Percentiles rank a stretch among this genome's conserved stretches.
Evolutionary conservation across 306 rosid species (phyloP).

Genomic region (Rosa lucieae): DNA sequence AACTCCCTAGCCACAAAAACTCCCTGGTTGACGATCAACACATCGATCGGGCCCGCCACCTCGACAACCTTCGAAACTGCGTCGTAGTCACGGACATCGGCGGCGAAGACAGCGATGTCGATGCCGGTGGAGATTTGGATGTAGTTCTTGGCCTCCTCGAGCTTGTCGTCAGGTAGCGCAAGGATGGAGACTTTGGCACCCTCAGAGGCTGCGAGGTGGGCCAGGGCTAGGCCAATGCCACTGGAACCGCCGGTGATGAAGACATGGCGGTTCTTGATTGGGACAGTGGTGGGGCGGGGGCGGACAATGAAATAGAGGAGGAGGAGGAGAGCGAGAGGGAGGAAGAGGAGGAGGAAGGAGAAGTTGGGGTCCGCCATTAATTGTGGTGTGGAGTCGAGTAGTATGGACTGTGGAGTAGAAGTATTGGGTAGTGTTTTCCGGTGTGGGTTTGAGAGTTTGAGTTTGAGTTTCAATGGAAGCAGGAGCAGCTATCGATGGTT

Average conservation of each 20-base stretch:
- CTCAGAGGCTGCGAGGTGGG: constrained; percentile 72
- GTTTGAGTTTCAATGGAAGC: too few relatives aligned
- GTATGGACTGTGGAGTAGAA: too few relatives aligned
- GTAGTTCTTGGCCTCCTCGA: constrained; percentile 21
- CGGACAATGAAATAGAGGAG: constrained; percentile 60
- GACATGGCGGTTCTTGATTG: constrained; percentile 79
- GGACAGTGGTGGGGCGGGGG: constrained; percentile 63
- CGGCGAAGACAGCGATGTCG: constrained; percentile 57
- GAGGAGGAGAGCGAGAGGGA: constrained; percentile 36
- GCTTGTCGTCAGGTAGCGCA: constrained; percentile 56
- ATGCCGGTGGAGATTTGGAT: constrained; percentile 66
- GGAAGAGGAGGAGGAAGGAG: constrained; percentile 34
- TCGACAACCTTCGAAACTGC: constrained; percentile 51
- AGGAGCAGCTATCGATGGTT: too few relatives aligned
- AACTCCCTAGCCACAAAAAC: constrained; percentile 66
- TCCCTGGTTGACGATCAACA: constrained; percentile 76
- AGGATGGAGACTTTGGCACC: constrained; percentile 89
- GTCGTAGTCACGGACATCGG: constrained; percentile 74
- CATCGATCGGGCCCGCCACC: constrained; percentile 73
- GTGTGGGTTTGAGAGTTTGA: too few relatives aligned
- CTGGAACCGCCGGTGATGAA: constrained; percentile 97
- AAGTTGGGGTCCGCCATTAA: constrained; percentile 54
- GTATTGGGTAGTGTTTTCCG: too few relatives aligned
- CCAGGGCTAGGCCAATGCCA: constrained; percentile 92
- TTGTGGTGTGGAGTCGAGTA: background rate